Evolutionary conservation across 2,329 filamentous ascomycete genomes (phyloP), one percentile per base, ranked within the genome.

Genomic region (Scopulariopsis brevicaulis): DNA sequence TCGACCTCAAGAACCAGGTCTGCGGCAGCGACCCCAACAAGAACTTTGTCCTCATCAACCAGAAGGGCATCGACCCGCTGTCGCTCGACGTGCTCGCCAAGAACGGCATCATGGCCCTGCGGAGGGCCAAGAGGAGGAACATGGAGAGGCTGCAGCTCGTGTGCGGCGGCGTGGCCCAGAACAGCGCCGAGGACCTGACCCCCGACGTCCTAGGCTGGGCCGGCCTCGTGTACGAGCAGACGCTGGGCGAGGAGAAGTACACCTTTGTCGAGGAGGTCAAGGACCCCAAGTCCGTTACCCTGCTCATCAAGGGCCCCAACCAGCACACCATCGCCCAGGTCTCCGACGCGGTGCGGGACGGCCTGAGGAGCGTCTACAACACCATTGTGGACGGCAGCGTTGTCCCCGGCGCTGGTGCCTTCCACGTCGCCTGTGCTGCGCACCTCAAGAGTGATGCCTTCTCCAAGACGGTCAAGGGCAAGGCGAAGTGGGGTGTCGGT

Each of bases 251-350:
- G 79, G 94, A 99, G 79, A 99, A 99, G 78, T 99, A 90, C 77
- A 99, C 94, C 6, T 99, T 99, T 70, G 82, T 99, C 61, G 94
- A 99, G 74, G 94, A 99, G 66, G 94, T 99, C 67, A 97, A 96
- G 80, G 91, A 97, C 61, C 90, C 94, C 62, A 99, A 99, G 78
- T 96, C 93, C 1, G 94, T 99, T 53, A 99, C 94, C 18, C 79
- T 99, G 35, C 81, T 99, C 67, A 97, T 99, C 80, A 99, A 97
- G 80, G 94, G 94, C 25, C 94, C 94, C 62, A 99, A 99, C 74
- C 80, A 86, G 68, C 94, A 99, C 77, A 97, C 93, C 61, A 99
- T 99, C 67, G 85, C 89, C 15, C 94, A 99, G 74, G 91, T 99
- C 68, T 96, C 91, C 63, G 94, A 99, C 70, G 94, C 94, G 2